Base-by-base conservation (phyloP, 768 basidiomycete species). In the Paxillus ammoniavirescens region DNA sequence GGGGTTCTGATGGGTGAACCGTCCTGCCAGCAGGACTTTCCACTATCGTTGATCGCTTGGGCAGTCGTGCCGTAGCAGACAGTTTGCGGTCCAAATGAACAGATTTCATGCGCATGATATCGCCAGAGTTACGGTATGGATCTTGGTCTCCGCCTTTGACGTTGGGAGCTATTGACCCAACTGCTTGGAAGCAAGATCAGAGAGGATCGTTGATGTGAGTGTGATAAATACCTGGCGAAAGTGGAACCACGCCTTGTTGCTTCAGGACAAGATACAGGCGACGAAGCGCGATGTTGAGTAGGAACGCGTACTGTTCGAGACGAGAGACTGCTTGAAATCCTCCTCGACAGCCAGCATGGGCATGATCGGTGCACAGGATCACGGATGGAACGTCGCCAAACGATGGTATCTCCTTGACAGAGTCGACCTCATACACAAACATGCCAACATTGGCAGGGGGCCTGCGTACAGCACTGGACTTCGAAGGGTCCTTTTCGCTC, bases 231-330 rank as follows among this genome's bases (percentile, higher is more conserved):
- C 91, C 81, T 51, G 89, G 86, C 5, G 88, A 83, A 49, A 88
- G 72, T n/a, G 91, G 86, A 21, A 96, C 89, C 36, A 93, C 91
- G 10, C 94, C 94, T 62, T 91, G 84, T 72, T 90, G 89, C 77
- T 89, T 91, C 64, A 92, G 73, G 36, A 91, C 79, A 30, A 91
- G 80, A 71, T 94, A 98, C 49, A 99, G 76, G 64, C 96, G 82
- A 60, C 95, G 79, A 51, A 99, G 77, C 17, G 96, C 97, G 21
- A 98, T 97, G 65, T 98, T 98, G 49, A 99, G 76, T 52, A 99
- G 73, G 77, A 95, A 99, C 2, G 97, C 92, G 69, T 97, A 99
- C 67, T 99, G 97, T 75, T 99, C 97, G 58, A 99, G 73, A 52
- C 96, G 79, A 55, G 95, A 93, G 14, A 97, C 97, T 15, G 91